These are phyloP conservation scores for Trichoderma semiorbis DNA, from an alignment of 2,329 filamentous ascomycete genomes.

Conservation along the genomic window DNA sequence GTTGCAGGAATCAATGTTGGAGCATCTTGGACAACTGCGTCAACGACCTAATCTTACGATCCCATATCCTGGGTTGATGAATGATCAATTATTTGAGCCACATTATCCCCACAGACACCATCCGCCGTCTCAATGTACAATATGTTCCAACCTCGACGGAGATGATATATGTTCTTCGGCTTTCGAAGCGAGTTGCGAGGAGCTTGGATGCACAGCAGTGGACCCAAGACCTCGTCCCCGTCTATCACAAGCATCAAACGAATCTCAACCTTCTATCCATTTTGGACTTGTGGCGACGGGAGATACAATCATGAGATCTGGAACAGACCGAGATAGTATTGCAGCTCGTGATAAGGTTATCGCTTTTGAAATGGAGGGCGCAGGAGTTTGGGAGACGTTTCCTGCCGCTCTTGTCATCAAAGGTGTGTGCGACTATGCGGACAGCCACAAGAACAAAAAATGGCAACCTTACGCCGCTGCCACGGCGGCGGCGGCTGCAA, in stretches of 20 bases:
- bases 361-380: slow-evolving; percentile 33
- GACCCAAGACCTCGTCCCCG: background rate
- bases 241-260: rapidly evolving
- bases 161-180: background rate
- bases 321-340: slow-evolving; percentile 32
- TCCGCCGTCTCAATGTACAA: background rate
- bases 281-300: slow-evolving; percentile 21
- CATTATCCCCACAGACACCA: background rate
- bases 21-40: background rate
- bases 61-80: background rate
- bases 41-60: background rate
- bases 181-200: background rate
- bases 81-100: background rate
- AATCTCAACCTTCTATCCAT: background rate
- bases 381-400: slow-evolving; percentile 27
- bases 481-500: background rate
- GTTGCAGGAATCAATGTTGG: background rate
- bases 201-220: background rate
- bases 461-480: background rate
- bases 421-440: background rate
- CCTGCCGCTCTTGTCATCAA: slow-evolving; percentile 27
- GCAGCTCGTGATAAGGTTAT: slow-evolving; percentile 16
- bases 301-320: slow-evolving; percentile 38
- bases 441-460: background rate
- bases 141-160: rapidly evolving